phyloP scores from a whole-genome alignment of 495 filamentous ascomycete genomes.

The Penicillium lagena region DNA sequence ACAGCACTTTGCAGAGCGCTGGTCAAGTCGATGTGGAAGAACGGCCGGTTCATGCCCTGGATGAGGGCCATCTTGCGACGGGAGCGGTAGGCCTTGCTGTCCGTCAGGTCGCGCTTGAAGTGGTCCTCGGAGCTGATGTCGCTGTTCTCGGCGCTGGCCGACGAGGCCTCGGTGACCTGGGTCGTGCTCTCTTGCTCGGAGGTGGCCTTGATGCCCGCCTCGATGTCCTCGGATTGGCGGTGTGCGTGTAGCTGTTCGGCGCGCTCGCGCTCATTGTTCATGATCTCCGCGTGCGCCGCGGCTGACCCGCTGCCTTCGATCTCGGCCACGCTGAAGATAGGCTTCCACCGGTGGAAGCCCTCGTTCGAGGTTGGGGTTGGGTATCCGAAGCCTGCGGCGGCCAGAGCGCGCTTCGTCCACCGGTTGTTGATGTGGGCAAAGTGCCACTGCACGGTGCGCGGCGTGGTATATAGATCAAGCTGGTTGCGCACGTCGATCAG shows the following conservation, averaged over 20 bases:
- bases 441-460: conserved; percentile 90
- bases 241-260: conserved; percentile 18
- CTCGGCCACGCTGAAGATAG: conserved; percentile 93
- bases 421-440: conserved; percentile 92
- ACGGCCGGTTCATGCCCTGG: conserved; percentile 77
- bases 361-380: conserved; percentile 57
- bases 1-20: conserved; percentile 87
- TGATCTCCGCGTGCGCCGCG: conserved; percentile 52
- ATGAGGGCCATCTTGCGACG: conserved; percentile 57
- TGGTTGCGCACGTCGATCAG: conserved; percentile 98
- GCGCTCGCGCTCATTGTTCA: conserved; percentile 53
- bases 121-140: conserved; percentile 29
- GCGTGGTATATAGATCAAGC: conserved; percentile 79
- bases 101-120: conserved; percentile 39
- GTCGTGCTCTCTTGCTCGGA: conserved; percentile 21
- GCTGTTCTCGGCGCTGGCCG: conserved; percentile 16
- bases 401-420: conserved; percentile 94
- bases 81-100: conserved; percentile 37
- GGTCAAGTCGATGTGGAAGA: conserved; percentile 94
- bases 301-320: conserved; percentile 68
- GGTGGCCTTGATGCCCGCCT: conserved; percentile 30
- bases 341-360: conserved; percentile 72
- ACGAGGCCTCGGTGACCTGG: conserved; percentile 20
- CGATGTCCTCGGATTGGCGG: conserved; percentile 28
- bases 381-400: conserved; percentile 89